Percentiles rank a stretch among this genome's conserved stretches.
Conservation (phyloP, 2,329 filamentous ascomycete genomes). For the Monilinia fructicola region DNA sequence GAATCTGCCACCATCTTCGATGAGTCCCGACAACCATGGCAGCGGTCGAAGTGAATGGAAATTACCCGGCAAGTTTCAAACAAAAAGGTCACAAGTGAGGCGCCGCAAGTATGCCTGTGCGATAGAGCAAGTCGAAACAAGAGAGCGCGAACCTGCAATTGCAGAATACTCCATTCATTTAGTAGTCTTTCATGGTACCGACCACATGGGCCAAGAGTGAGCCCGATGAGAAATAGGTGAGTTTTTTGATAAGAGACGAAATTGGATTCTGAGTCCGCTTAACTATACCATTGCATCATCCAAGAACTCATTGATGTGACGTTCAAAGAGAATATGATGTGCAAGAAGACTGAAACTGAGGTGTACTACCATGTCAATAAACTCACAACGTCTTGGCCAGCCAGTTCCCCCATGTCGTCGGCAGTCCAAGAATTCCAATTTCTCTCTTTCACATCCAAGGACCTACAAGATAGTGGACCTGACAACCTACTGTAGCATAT, state of each 20-base stretch:
- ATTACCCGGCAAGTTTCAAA: background rate
- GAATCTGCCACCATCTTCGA: slow-evolving; percentile 21
- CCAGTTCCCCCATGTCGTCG: background rate
- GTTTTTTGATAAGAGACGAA: background rate
- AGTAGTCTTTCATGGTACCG: background rate
- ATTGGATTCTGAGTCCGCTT: background rate
- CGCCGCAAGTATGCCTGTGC: background rate
- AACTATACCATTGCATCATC: background rate
- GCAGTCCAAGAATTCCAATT: background rate
- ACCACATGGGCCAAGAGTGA: background rate
- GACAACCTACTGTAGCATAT: background rate
- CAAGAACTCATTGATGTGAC: background rate
- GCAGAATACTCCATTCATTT: background rate
- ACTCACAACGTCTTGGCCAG: background rate
- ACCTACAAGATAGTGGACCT: background rate
- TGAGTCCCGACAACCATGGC: background rate
- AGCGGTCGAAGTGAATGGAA: background rate
- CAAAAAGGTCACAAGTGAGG: background rate
- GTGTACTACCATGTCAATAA: background rate
- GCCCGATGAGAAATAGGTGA: background rate
- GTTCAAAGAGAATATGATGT: background rate
- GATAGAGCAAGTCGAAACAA: background rate
- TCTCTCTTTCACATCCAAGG: background rate
- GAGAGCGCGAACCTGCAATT: background rate
- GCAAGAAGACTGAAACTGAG: background rate